phyloP scores from a whole-genome alignment of 306 rosid species.

The Citrullus amarus region DNA sequence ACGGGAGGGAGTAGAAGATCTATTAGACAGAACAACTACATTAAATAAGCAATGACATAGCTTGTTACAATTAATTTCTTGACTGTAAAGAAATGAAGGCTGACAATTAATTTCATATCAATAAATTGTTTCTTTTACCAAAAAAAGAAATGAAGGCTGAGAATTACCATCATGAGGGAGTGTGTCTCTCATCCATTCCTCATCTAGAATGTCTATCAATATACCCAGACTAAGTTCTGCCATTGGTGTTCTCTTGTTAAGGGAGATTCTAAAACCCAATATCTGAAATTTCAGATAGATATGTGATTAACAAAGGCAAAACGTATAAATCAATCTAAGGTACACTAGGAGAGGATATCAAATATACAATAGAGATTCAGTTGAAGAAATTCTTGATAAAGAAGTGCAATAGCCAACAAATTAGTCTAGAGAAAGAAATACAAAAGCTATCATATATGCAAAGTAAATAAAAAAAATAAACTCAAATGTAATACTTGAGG shows the following conservation, averaged over 20 bases:
- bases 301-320: background rate
- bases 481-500: background rate
- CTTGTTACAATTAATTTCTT: background rate
- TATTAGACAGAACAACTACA: constrained; percentile 15
- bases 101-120: background rate
- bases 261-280: constrained; percentile 9
- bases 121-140: too few relatives aligned
- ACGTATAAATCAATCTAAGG: background rate
- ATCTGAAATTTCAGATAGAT: background rate
- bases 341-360: background rate
- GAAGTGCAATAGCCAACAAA: background rate
- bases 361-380: background rate
- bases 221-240: constrained; percentile 55
- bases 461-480: background rate
- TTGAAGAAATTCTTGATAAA: background rate
- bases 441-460: background rate
- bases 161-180: constrained; percentile 64
- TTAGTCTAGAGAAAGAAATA: background rate
- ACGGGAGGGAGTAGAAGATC: constrained; percentile 73
- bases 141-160: too few relatives aligned
- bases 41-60: background rate
- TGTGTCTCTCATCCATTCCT: constrained; percentile 88
- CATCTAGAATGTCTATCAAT: constrained; percentile 70
- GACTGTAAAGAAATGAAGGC: background rate
- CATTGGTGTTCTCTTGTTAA: constrained; percentile 18